Base-by-base conservation (phyloP, 2,329 filamentous ascomycete species). In the Diaporthe vaccinii region DNA sequence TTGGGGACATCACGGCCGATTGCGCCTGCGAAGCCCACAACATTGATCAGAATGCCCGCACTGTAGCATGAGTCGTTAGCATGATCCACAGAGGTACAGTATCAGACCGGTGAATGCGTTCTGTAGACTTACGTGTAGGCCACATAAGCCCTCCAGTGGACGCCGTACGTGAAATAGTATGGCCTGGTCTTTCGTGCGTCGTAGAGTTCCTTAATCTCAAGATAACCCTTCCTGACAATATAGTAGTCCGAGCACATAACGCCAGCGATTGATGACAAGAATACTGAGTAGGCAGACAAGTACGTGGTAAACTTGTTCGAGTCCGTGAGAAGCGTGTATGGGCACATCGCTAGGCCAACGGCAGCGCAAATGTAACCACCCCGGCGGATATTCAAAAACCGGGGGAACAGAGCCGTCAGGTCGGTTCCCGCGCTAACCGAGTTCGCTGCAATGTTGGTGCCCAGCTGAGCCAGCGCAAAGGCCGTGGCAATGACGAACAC, bases 231-330 rank as follows among this genome's bases (percentile, higher is more conserved):
- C 75, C 96, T 93, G 7, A 98, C 94, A 74, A 93, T 77, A 84
- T 97, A 98, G 86, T 98, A 98, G 84, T 98, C 96, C 79, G 89
- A 90, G 76, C 95, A 87, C 86, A 98, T 97, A 78, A 98, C 95
- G n/a, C 96, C 96, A 0, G 95, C 95, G 77, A 98, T 97, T 58
- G 94, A 95, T 75, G 94, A 96, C n/a, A 98, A 89, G 85, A 98
- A 98, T 74, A 98, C 95, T 4, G 94, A 95, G 86, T 98, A 98
- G 1, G 96, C 93, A 0, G 94, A 97, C 0, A 98, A 91, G 82
- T 98, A 98, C 4, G 94, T 97, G 0, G 94, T 97, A 86, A 98
- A 98, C 84, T 93, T 92, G 86, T 96, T 98, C 59, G 91, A 91
- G 59, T 87, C 87, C 2, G 89, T 91, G 12, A 98, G 90, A 0